phyloP scores from a whole-genome alignment of 2,329 filamentous ascomycete species.

The Arachnopeziza araneosa region DNA sequence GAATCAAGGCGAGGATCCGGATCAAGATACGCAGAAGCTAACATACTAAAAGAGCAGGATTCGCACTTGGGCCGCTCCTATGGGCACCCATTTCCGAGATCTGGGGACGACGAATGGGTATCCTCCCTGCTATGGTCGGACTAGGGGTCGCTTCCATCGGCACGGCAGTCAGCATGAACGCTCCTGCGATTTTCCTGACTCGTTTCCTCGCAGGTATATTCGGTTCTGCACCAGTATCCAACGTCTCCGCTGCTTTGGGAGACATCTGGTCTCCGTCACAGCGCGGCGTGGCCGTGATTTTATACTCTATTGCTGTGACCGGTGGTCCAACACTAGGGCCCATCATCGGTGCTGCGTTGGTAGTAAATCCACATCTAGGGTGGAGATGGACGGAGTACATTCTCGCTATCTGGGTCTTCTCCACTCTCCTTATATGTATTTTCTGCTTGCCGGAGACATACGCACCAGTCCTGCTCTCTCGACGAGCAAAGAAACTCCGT shows the following conservation, averaged over 20 bases:
- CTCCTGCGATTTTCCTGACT: conserved; percentile 29
- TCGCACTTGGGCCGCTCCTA: too few species aligned
- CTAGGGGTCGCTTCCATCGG: conserved; percentile 60
- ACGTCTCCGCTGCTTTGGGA: conserved; percentile 55
- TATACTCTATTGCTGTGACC: conserved; percentile 54
- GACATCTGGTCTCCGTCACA: conserved; percentile 48
- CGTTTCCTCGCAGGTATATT: conserved; percentile 62
- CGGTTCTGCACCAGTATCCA: conserved; percentile 56
- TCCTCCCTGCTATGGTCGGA: conserved; percentile 54
- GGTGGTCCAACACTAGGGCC: conserved; percentile 43
- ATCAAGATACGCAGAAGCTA: too few species aligned
- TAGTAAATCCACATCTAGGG: conserved; percentile 29
- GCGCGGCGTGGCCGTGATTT: conserved; percentile 59
- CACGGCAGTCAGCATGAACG: conserved; percentile 47
- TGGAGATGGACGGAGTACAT: conserved; percentile 34
- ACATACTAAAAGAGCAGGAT: too few species aligned
- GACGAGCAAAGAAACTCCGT: conserved; percentile 20
- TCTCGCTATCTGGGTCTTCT: conserved; percentile 38
- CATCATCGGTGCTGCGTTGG: conserved; percentile 28
- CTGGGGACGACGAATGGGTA: neutral
- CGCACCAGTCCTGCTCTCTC: conserved; percentile 39
- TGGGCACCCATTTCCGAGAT: too few species aligned
- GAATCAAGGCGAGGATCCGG: too few species aligned
- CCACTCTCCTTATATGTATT: conserved; percentile 35
- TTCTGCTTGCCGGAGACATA: conserved; percentile 42